phyloP scores from a whole-genome alignment of 1,139 yeast genomes.

The Geotrichum bryndzae region DNA sequence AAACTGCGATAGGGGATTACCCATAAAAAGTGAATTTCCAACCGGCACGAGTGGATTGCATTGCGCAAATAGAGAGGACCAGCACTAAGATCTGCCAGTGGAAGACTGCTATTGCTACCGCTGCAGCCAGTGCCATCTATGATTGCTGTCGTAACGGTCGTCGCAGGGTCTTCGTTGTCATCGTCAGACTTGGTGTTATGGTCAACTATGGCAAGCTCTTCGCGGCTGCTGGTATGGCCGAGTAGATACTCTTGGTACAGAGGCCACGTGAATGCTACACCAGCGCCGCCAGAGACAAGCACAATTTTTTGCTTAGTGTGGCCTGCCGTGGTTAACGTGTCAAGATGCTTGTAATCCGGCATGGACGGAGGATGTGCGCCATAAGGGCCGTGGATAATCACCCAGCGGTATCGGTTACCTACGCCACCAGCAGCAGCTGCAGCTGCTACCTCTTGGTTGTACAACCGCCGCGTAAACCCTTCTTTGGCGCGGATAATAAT shows the following conservation, averaged over 20 bases:
- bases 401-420: conserved; percentile 18
- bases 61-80: background rate
- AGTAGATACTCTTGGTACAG: conserved; percentile 23
- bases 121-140: background rate
- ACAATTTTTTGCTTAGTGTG: conserved; percentile 18
- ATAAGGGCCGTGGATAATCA: conserved; percentile 30
- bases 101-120: background rate
- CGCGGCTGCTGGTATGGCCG: conserved; percentile 7
- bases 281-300: conserved; percentile 30
- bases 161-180: background rate
- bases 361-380: conserved; percentile 19
- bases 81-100: background rate
- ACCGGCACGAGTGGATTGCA: background rate
- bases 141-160: background rate
- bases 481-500: conserved; percentile 27
- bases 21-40: conserved; percentile 26
- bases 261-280: conserved; percentile 31
- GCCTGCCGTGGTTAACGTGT: background rate
- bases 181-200: background rate
- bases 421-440: background rate
- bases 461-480: conserved; percentile 26
- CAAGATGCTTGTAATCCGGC: conserved; percentile 1
- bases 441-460: conserved; percentile 13
- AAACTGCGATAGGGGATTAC: conserved; percentile 25
- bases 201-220: background rate